Evolutionary conservation across 1,139 yeast species (phyloP), one percentile per base, ranked within the genome.

Genomic region (Saccharomyces hybrid): DNA sequence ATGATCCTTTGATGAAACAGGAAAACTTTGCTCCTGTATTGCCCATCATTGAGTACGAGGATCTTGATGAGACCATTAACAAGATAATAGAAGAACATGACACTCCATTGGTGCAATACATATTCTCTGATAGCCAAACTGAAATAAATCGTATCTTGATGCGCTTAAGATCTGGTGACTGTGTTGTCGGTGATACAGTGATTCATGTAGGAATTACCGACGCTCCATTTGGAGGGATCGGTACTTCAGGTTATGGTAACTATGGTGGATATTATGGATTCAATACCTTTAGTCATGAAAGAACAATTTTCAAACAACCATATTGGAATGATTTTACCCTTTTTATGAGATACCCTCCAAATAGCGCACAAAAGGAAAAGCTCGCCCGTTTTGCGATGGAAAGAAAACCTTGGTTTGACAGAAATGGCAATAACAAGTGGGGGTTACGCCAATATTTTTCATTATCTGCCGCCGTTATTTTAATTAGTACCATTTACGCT

Each of bases 211-310:
- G 81, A 0, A 76, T 88, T 55, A 61, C 76, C n/a, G 77, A 78
- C 56, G 81, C 89, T 5, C 98, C 98, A 31, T 91, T 93, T 71
- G 98, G 98, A 47, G 99, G 99, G 44, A 73, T 90, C 56, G 97
- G 98, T 20, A 69, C 72, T 31, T 88, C 96, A 0, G 99, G 99
- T 0, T 72, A 75, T 54, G 91, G 91, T 11, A 79, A 83, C 32
- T 90, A 90, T 72, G 97, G 91, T 65, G 96, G 97, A 4, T 73
- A 71, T 57, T 77, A 73, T 67, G 88, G 96, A 0, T 85, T 84
- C 73, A 77, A 81, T 55, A 75, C 85, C 16, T 91, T 91, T 65
- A 79, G 91, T 3, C 96, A 89, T 68, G 81, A 80, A 63, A 80
- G 96, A 64, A 81, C 91, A 0, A 75, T 84, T 2, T 70, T 89